These are phyloP conservation scores for Jackrogersella minutella DNA, from an alignment of 495 filamentous ascomycete species.

Conservation along the genomic window DNA sequence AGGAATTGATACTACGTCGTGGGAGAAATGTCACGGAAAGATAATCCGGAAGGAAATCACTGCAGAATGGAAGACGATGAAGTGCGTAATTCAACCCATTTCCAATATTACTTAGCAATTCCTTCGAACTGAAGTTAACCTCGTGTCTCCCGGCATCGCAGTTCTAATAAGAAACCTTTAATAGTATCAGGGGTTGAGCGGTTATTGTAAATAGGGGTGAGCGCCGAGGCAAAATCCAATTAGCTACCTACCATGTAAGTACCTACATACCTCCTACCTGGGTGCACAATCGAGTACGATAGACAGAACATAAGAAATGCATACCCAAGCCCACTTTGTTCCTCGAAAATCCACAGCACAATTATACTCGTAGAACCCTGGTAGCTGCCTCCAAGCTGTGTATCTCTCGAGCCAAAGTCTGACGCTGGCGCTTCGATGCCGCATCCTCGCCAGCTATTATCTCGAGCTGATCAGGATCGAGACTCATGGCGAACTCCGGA, in stretches of 20 bases:
- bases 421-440: constrained; percentile 28
- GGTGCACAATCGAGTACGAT: too few relatives aligned
- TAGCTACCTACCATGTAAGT: not conserved
- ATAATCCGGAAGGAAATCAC: not conserved
- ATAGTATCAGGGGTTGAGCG: too few relatives aligned
- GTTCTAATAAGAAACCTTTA: too few relatives aligned
- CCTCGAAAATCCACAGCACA: too few relatives aligned
- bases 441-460: constrained; percentile 50
- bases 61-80: too few relatives aligned
- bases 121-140: too few relatives aligned
- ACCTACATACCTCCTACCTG: too few relatives aligned
- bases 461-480: constrained; percentile 46
- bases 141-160: too few relatives aligned
- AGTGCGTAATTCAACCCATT: not conserved
- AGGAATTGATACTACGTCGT: not conserved
- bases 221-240: too few relatives aligned
- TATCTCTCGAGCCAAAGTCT: constrained; percentile 30
- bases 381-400: constrained; percentile 37
- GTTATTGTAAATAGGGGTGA: too few relatives aligned
- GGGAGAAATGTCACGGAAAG: not conserved
- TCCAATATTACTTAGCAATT: not conserved
- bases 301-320: too few relatives aligned
- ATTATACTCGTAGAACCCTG: constrained; percentile 13
- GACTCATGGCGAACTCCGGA: constrained; percentile 36
- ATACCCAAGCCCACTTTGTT: too few relatives aligned